phyloP scores from a whole-genome alignment of 2,329 filamentous ascomycete genomes.

The Aspergillus caelatus region DNA sequence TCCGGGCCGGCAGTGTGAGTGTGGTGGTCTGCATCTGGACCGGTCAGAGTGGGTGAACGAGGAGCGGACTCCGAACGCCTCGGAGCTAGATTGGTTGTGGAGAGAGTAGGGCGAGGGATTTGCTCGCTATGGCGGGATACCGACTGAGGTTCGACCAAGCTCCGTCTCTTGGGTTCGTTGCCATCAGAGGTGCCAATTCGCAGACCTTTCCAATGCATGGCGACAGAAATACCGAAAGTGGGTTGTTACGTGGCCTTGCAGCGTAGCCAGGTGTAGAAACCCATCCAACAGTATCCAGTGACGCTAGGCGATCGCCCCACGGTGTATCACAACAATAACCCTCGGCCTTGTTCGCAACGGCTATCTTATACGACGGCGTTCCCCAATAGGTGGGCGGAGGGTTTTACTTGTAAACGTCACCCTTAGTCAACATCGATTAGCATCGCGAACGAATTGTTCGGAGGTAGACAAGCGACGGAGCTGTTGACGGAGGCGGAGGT shows the following conservation, averaged over 20 bases:
- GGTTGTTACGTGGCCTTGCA: conserved; percentile 23
- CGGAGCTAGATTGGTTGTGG: conserved; percentile 30
- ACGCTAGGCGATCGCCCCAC: conserved; percentile 1
- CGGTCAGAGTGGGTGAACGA: conserved; percentile 26
- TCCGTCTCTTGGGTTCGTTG: conserved; percentile 39
- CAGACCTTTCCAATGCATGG: conserved; percentile 46
- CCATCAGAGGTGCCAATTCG: conserved; percentile 37
- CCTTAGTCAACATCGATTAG: conserved; percentile 16
- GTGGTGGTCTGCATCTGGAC: conserved; percentile 20
- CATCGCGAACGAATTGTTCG: conserved; percentile 18
- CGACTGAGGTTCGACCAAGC: conserved; percentile 31
- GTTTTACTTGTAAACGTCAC: conserved; percentile 12
- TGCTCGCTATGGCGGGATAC: conserved; percentile 42
- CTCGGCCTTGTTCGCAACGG: neutral
- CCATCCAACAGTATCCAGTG: conserved; percentile 22
- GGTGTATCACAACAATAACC: neutral
- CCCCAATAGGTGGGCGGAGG: conserved; percentile 9
- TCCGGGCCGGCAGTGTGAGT: conserved; percentile 12
- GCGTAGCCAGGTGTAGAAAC: conserved; percentile 18
- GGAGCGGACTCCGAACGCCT: conserved; percentile 40
- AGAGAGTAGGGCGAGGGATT: conserved; percentile 35
- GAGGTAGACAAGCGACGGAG: conserved; percentile 2
- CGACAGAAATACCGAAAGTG: conserved; percentile 24
- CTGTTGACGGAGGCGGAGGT: conserved; percentile 13
- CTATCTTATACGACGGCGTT: conserved; percentile 3